Evolutionary conservation across 1,284 basidiomycete genomes (phyloP).

Genomic region (Microbotryum scabiosae): DNA sequence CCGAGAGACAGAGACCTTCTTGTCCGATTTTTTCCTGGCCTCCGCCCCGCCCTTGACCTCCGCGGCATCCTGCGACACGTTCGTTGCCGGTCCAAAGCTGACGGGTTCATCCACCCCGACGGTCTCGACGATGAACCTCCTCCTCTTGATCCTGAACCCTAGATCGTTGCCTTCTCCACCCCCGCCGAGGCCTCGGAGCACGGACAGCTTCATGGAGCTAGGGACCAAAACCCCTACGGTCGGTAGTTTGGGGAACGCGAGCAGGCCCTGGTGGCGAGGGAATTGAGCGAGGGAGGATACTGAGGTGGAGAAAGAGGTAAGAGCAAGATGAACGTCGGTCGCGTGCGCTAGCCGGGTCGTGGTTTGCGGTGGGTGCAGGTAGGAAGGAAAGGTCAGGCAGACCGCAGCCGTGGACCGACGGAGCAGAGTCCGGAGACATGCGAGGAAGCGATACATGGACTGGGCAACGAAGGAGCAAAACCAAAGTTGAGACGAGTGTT

Average conservation of each 20-base stretch:
- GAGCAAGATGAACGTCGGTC: slow-evolving; percentile 62
- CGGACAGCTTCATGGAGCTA: slow-evolving; percentile 65
- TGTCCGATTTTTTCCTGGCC: slow-evolving; percentile 3
- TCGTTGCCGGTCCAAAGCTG: slow-evolving; percentile 22
- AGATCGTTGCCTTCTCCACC: slow-evolving; percentile 63
- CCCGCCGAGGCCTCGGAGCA: slow-evolving; percentile 52
- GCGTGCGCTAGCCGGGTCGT: slow-evolving; percentile 66
- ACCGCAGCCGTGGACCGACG: slow-evolving; percentile 52
- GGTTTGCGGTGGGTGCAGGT: slow-evolving; percentile 33
- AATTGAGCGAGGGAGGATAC: slow-evolving; percentile 59
- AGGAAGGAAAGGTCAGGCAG: slow-evolving; percentile 54
- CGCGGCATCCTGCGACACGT: slow-evolving; percentile 24
- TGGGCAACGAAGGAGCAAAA: neutral
- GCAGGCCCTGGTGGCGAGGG: slow-evolving; percentile 72
- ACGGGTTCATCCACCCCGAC: slow-evolving; percentile 72
- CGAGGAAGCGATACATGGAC: slow-evolving; percentile 56
- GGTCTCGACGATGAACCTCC: slow-evolving; percentile 80
- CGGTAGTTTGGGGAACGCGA: slow-evolving; percentile 66
- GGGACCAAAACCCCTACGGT: slow-evolving; percentile 58
- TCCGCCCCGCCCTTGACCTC: slow-evolving; percentile 21
- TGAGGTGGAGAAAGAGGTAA: slow-evolving; percentile 68
- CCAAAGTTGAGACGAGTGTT: neutral
- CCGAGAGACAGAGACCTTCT: slow-evolving; percentile 12
- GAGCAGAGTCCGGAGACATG: slow-evolving; percentile 56
- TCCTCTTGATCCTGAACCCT: slow-evolving; percentile 85